Evolutionary conservation across 352 stramenopile species (phyloP).

Genomic region (Phytophthora syringae): DNA sequence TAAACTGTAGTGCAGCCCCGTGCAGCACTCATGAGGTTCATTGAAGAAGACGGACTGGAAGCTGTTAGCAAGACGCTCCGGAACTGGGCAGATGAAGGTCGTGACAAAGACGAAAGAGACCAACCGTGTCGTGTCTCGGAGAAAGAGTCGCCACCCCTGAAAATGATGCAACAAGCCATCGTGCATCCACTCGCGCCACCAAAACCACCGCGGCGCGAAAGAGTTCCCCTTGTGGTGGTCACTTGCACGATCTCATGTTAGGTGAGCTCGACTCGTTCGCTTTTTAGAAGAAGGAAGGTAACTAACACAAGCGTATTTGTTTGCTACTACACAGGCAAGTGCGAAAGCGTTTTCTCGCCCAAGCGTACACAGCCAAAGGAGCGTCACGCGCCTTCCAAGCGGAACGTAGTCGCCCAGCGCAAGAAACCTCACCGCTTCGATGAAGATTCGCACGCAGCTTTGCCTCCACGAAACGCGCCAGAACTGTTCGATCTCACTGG

Average conservation of each 20-base stretch:
- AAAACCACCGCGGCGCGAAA: not conserved
- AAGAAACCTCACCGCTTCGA: not conserved
- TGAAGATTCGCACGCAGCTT: not conserved
- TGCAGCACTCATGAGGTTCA: conserved; percentile 16
- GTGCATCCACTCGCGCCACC: not conserved
- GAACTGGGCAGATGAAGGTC: not conserved
- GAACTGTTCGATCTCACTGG: conserved; percentile 10
- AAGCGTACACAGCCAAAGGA: conserved; percentile 2
- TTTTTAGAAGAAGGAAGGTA: not conserved
- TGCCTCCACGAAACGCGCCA: not conserved
- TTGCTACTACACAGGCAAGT: conserved; percentile 3
- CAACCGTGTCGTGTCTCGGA: not conserved
- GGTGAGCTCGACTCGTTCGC: not conserved
- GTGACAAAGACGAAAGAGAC: not conserved
- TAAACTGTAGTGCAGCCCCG: conserved; percentile 14
- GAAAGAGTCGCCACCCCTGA: not conserved
- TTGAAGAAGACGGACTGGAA: conserved; percentile 18
- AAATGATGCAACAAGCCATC: too few relatives aligned
- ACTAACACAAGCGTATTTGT: too few relatives aligned
- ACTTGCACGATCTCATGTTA: conserved; percentile 16
- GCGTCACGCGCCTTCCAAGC: not conserved
- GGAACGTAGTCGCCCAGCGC: not conserved
- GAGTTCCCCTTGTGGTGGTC: conserved; percentile 1
- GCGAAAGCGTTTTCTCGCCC: conserved; percentile 2
- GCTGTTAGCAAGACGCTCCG: conserved; percentile 1